Percentiles rank a stretch among this genome's conserved stretches.
Evolutionary conservation across 495 filamentous ascomycete species (phyloP).

Genomic region (Xylaria flabelliformis): DNA sequence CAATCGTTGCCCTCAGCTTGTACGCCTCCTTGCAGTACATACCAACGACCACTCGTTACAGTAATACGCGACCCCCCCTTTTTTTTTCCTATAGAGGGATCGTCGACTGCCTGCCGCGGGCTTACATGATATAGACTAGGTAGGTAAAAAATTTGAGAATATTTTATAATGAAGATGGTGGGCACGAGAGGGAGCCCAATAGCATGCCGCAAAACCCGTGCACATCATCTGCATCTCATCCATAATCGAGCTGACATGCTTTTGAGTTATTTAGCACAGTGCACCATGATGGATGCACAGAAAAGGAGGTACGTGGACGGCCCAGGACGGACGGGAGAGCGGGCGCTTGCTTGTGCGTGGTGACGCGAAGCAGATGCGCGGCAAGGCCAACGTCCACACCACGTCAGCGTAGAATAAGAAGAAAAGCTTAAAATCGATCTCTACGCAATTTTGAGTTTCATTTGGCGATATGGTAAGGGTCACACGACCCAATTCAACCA

Average conservation of each 20-base stretch:
- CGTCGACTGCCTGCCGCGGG: neutral
- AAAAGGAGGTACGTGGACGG: conserved; percentile 2
- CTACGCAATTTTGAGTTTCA: neutral
- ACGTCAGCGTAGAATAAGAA: conserved; percentile 14
- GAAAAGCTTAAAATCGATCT: neutral
- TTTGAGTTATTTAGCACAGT: neutral
- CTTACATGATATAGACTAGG: neutral
- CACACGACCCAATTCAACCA: neutral
- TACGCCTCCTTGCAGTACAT: conserved; percentile 10
- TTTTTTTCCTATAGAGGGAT: neutral
- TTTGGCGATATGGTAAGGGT: neutral
- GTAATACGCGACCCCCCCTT: neutral
- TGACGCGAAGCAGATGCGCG: conserved; percentile 20
- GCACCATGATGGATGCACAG: neutral
- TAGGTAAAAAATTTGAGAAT: neutral
- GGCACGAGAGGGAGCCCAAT: neutral
- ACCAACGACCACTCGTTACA: neutral
- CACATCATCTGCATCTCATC: neutral
- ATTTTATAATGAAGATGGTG: neutral
- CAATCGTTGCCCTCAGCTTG: neutral
- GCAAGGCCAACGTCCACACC: neutral
- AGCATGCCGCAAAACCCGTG: neutral
- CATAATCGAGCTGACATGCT: neutral
- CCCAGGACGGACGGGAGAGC: conserved; percentile 18
- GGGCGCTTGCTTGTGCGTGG: conserved; percentile 4